Conservation (phyloP, 768 basidiomycete genomes). For the Pleurotus platypus region DNA sequence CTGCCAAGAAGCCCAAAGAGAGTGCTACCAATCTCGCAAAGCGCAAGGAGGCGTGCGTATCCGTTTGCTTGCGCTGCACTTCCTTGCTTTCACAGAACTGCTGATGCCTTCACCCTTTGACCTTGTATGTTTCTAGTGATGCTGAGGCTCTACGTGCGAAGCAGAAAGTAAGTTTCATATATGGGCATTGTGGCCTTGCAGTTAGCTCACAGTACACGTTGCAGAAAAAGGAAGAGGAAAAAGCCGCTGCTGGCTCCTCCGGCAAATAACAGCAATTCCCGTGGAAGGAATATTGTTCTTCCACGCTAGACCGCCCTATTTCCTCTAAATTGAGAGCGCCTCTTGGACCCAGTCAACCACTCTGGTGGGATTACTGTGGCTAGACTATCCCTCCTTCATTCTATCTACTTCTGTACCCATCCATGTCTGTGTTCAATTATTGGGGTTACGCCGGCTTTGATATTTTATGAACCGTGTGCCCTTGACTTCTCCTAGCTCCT, state of each 20-base stretch:
- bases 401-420: neutral
- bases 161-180: constrained; percentile 57
- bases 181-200: neutral
- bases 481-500: neutral
- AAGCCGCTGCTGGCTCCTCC: constrained; percentile 23
- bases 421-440: neutral
- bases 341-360: too few species aligned
- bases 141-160: constrained; percentile 73
- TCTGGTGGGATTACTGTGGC: too few species aligned
- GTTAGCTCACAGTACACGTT: constrained; percentile 1
- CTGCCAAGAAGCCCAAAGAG: constrained; percentile 60
- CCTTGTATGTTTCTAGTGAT: constrained; percentile 45
- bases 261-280: constrained; percentile 32
- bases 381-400: too few species aligned
- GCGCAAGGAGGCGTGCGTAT: constrained; percentile 72
- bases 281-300: neutral
- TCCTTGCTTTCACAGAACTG: constrained; percentile 5
- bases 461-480: neutral
- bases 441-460: neutral
- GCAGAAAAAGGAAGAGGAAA: constrained; percentile 57
- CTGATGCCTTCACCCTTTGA: constrained; percentile 14
- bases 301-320: constrained; percentile 4
- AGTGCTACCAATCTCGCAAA: constrained; percentile 58
- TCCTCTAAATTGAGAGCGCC: neutral
- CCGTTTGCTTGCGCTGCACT: constrained; percentile 4